Percentiles rank a stretch among this genome's conserved stretches.
phyloP scores from a whole-genome alignment of 2,329 filamentous ascomycete genomes.

The Neocatenulostroma microsporum region DNA sequence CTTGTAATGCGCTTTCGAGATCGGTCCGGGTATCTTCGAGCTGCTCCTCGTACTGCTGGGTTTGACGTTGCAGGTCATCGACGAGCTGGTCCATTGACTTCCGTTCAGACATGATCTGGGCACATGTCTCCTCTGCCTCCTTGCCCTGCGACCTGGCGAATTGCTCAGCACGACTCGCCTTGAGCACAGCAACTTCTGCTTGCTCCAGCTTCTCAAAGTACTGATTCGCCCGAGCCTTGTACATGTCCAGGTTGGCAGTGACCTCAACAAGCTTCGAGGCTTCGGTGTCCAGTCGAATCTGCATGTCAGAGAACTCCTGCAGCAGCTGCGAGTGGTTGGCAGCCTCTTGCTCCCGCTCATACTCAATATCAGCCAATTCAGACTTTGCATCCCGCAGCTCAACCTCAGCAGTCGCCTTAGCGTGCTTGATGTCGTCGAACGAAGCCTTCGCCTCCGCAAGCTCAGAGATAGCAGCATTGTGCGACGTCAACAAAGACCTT shows the following conservation, averaged over 20 bases:
- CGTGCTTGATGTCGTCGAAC: slow-evolving; percentile 78
- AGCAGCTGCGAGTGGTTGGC: slow-evolving; percentile 81
- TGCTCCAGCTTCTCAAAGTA: slow-evolving; percentile 97
- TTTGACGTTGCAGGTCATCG: slow-evolving; percentile 83
- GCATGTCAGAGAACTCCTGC: slow-evolving; percentile 86
- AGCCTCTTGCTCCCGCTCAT: slow-evolving; percentile 76
- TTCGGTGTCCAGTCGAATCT: slow-evolving; percentile 86
- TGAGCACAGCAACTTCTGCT: slow-evolving; percentile 89
- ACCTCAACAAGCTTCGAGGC: slow-evolving; percentile 78
- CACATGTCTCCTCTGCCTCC: slow-evolving; percentile 86
- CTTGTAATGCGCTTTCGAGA: slow-evolving; percentile 72
- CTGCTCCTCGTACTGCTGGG: slow-evolving; percentile 81
- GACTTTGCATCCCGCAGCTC: slow-evolving; percentile 77
- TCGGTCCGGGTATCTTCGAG: slow-evolving; percentile 89
- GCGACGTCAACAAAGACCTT: slow-evolving; percentile 68
- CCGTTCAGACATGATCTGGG: slow-evolving; percentile 81
- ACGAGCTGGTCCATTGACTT: slow-evolving; percentile 81
- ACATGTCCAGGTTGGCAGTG: slow-evolving; percentile 72
- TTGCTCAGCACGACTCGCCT: slow-evolving; percentile 83
- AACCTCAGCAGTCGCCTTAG: slow-evolving; percentile 70
- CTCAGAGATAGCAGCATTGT: slow-evolving; percentile 79
- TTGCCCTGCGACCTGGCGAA: slow-evolving; percentile 84
- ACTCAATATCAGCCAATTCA: slow-evolving; percentile 71
- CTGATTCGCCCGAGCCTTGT: slow-evolving; percentile 87
- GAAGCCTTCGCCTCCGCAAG: slow-evolving; percentile 78